Evolutionary conservation across 2,329 filamentous ascomycete genomes (phyloP).

Genomic region (Annulohypoxylon truncatum): DNA sequence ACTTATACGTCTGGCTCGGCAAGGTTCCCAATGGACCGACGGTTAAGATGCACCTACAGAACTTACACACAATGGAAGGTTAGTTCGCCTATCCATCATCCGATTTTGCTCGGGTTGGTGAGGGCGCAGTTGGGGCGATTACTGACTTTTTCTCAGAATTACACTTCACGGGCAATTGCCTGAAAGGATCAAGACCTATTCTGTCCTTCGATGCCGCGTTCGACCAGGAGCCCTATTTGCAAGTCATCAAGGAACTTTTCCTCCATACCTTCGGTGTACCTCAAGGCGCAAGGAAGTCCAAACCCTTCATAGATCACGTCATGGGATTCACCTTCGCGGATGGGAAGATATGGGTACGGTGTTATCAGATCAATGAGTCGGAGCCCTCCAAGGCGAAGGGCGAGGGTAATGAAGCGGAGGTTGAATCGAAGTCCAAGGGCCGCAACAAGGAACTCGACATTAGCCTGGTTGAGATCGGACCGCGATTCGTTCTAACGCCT

Average conservation of each 20-base stretch:
- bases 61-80: constrained; percentile 55
- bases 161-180: constrained; percentile 95
- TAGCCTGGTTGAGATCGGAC: constrained; percentile 90
- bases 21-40: constrained; percentile 83
- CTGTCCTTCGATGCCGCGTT: constrained; percentile 93
- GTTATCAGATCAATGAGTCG: constrained; percentile 91
- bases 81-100: constrained; percentile 1
- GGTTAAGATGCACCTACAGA: constrained; percentile 80
- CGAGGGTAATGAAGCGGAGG: constrained; percentile 59
- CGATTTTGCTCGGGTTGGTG: not conserved
- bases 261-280: constrained; percentile 93
- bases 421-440: constrained; percentile 54
- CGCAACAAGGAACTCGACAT: constrained; percentile 76
- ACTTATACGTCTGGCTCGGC: constrained; percentile 93
- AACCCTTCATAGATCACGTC: constrained; percentile 96
- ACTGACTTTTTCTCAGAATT: constrained; percentile 66
- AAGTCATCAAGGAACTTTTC: constrained; percentile 89
- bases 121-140: not conserved
- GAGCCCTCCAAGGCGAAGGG: constrained; percentile 66
- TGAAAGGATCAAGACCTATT: constrained; percentile 91
- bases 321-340: constrained; percentile 92
- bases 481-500: constrained; percentile 90
- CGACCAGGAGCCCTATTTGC: constrained; percentile 81
- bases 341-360: constrained; percentile 94
- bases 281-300: constrained; percentile 85